A percentile compares a stretch with the other conserved stretches of the same genome.
phyloP scores from a whole-genome alignment of 2,329 filamentous ascomycete species.

The Tolypocladium capitatum region DNA sequence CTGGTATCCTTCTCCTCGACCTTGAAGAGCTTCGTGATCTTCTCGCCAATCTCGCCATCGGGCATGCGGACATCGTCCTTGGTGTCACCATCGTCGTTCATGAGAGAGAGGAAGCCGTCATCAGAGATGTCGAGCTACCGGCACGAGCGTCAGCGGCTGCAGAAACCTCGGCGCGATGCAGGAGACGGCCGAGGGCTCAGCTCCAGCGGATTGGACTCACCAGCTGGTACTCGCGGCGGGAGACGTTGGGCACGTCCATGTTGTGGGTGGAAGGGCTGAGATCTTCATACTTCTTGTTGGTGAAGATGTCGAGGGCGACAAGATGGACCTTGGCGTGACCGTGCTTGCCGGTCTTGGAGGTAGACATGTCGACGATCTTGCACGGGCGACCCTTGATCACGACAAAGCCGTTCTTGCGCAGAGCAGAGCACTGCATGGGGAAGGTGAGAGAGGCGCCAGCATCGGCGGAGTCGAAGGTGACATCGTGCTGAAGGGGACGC shows the following conservation, averaged over 20 bases:
- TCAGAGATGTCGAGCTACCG: constrained; percentile 81
- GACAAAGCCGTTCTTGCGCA: constrained; percentile 98
- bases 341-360: constrained; percentile 99
- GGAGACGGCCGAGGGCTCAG: constrained; percentile 8
- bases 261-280: constrained; percentile 94
- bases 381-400: constrained; percentile 97
- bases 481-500: constrained; percentile 41
- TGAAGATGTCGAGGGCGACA: constrained; percentile 98
- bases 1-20: constrained; percentile 85
- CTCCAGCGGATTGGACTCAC: constrained; percentile 44
- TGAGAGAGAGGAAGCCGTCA: constrained; percentile 88
- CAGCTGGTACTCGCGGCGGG: constrained; percentile 82
- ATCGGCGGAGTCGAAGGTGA: constrained; percentile 81
- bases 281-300: constrained; percentile 98
- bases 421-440: constrained; percentile 98
- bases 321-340: constrained; percentile 99
- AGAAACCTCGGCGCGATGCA: neutral
- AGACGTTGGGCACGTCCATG: constrained; percentile 95
- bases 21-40: constrained; percentile 69
- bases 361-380: constrained; percentile 99
- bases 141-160: constrained; percentile 1
- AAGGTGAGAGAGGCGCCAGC: constrained; percentile 89
- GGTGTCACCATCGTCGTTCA: constrained; percentile 70
- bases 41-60: constrained; percentile 76
- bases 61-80: constrained; percentile 95